Conservation (phyloP, 2,329 filamentous ascomycete species). For the Simplicillium aogashimaense region DNA sequence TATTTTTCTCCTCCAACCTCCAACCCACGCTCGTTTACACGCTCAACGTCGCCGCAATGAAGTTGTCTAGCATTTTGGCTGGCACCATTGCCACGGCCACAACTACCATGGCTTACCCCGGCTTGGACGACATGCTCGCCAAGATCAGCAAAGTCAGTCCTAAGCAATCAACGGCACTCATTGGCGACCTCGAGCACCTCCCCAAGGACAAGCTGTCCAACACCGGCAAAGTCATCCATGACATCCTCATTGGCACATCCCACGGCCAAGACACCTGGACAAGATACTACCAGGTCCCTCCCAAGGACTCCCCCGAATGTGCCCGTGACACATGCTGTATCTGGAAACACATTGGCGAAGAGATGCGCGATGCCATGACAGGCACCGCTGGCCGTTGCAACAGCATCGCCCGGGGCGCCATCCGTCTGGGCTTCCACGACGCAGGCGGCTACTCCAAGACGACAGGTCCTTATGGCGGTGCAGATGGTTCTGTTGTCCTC, state of each 20-base stretch:
- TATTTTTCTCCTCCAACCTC: too few relatives aligned
- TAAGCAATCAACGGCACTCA: slow-evolving; percentile 5
- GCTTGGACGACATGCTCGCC: background rate
- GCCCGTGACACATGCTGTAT: slow-evolving; percentile 27
- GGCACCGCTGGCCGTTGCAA: slow-evolving; percentile 27
- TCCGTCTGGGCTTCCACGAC: slow-evolving; percentile 36
- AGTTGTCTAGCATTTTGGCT: too few relatives aligned
- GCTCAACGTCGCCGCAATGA: too few relatives aligned
- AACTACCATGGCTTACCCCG: too few relatives aligned
- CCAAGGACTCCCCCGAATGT: slow-evolving; percentile 14
- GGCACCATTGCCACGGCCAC: too few relatives aligned
- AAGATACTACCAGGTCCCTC: slow-evolving; percentile 6
- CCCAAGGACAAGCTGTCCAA: slow-evolving; percentile 15
- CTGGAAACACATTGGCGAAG: slow-evolving; percentile 27
- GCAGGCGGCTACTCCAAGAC: slow-evolving; percentile 28
- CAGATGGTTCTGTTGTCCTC: slow-evolving; percentile 32
- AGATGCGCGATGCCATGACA: slow-evolving; percentile 21
- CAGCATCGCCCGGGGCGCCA: slow-evolving; percentile 25
- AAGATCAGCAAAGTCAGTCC: background rate
- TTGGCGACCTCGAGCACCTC: slow-evolving; percentile 24
- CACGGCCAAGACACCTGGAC: slow-evolving; percentile 9
- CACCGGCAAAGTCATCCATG: slow-evolving; percentile 21
- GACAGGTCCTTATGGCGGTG: slow-evolving; percentile 23
- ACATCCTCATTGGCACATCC: slow-evolving; percentile 17
- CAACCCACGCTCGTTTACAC: too few relatives aligned